These are phyloP conservation scores for Aphanomyces invadans DNA, from an alignment of 352 stramenopile genomes.

Conservation along the genomic window DNA sequence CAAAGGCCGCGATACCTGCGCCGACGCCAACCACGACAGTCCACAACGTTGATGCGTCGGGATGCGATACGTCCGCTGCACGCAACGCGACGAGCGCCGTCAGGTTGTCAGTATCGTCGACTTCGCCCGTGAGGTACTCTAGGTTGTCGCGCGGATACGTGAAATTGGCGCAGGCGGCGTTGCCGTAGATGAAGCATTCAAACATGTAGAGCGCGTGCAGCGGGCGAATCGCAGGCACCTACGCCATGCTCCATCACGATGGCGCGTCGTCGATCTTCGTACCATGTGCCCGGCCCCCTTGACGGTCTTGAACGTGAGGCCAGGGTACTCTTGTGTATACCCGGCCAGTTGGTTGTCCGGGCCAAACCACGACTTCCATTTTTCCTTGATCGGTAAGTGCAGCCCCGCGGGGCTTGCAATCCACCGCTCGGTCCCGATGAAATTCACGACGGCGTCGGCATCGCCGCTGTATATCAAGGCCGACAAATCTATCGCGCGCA, in stretches of 20 bases:
- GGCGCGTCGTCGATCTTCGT: constrained; percentile 25
- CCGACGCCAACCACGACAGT: neutral
- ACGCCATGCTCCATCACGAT: neutral
- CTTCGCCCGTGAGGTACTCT: constrained; percentile 28
- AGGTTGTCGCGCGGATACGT: constrained; percentile 43
- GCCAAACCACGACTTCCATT: constrained; percentile 48
- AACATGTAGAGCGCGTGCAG: constrained; percentile 27
- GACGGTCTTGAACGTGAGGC: constrained; percentile 86
- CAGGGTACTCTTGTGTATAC: constrained; percentile 72
- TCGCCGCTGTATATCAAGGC: constrained; percentile 64
- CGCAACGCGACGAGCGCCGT: neutral
- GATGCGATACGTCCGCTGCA: neutral
- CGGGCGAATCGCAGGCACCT: constrained; percentile 31
- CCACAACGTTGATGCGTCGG: neutral
- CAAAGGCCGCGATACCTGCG: neutral
- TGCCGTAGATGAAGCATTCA: constrained; percentile 25
- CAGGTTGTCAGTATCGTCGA: neutral
- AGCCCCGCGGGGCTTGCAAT: constrained; percentile 51
- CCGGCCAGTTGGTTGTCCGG: constrained; percentile 68
- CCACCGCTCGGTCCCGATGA: constrained; percentile 57
- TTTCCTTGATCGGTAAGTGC: constrained; percentile 32
- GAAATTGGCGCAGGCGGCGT: constrained; percentile 39
- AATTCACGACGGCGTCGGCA: constrained; percentile 64
- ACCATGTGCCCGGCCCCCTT: constrained; percentile 88
- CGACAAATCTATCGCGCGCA: constrained; percentile 25